A percentile compares a stretch with the other conserved stretches of the same genome.
phyloP scores from a whole-genome alignment of 768 basidiomycete genomes.

The Hortiboletus flavorubellus region DNA sequence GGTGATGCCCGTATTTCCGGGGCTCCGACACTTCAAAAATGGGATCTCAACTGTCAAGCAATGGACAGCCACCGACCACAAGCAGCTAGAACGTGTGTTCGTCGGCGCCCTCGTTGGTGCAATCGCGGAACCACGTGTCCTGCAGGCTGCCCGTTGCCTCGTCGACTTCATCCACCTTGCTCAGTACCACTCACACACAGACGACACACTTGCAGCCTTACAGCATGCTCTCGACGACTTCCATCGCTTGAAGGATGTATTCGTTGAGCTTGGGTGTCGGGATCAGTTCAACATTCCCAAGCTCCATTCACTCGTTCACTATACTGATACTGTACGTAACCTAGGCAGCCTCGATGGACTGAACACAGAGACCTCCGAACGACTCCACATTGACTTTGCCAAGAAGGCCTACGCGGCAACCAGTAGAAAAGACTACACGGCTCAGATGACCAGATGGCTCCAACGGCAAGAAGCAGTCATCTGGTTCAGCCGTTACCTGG shows the following conservation, averaged over 20 bases:
- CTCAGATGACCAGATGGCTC: constrained; percentile 2
- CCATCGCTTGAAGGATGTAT: neutral
- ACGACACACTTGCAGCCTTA: neutral
- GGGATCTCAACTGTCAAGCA: neutral
- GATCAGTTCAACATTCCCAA: neutral
- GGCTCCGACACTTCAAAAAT: neutral
- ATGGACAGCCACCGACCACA: neutral
- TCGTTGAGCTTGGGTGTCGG: neutral
- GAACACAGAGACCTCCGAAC: neutral
- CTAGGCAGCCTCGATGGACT: neutral
- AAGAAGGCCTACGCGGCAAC: neutral
- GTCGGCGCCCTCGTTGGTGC: neutral
- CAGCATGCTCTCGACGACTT: neutral
- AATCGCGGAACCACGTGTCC: neutral
- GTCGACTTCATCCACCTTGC: neutral
- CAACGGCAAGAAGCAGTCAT: neutral
- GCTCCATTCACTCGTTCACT: neutral
- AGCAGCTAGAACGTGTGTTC: neutral
- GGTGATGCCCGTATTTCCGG: neutral
- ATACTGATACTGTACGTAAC: neutral
- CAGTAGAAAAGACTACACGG: neutral
- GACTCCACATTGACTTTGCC: neutral
- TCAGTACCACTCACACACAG: neutral
- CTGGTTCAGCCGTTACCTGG: neutral
- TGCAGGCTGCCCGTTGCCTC: neutral